Base-by-base conservation (phyloP, 139 green algal genomes). In the Chlorella sp. region DNA sequence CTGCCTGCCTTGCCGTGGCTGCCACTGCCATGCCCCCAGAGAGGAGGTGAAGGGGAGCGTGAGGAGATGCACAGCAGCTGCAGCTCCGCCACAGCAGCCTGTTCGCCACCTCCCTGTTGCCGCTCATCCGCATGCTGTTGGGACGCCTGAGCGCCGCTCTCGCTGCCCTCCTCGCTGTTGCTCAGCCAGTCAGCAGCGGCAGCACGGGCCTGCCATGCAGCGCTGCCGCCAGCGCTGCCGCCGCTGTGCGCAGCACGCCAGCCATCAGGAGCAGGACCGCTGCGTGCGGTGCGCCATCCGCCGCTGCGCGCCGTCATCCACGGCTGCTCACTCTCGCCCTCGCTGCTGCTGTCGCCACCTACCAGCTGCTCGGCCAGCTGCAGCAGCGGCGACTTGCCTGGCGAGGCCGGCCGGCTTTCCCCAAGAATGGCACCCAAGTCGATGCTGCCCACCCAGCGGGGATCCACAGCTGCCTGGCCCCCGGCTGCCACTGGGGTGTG, bases 341-440 rank as follows among this genome's bases (percentile, higher is more conserved):
- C 73, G 34, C 46, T 68, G 75, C 51, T 46, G 75, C 36, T 73
- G 36, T 26, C 51, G 9, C 51, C 9, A 16, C 51, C 51, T 24
- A 24, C 16, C 51, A 60, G 51, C 51, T 60, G 51, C 51, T 60
- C 51, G n/a, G 24, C 16, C 51, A 38, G 40, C 40, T 36, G 34
- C 51, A 20, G 32, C 34, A 43, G 56, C 68, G 68, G 68, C 14
- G 20, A 28, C 76, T 73, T 82, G 36, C 3, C 54, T 8, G 77
- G 77, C 19, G 77, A 83, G 40, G 77, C 14, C 1, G 77, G 77
- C 2, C 77, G 38, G 77, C 77, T 83, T 26, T 60, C 51, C 24
- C 40, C 77, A 16, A 83, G 60, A 28, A 83, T 83, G 32, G 77
- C 77, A 13, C 60, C 38, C 3, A 83, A 43, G 26, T 83, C 77